A percentile compares a stretch with the other conserved stretches of the same genome.
Evolutionary conservation across 2,329 filamentous ascomycete genomes (phyloP).

Genomic region (Leptodontidium sp.): DNA sequence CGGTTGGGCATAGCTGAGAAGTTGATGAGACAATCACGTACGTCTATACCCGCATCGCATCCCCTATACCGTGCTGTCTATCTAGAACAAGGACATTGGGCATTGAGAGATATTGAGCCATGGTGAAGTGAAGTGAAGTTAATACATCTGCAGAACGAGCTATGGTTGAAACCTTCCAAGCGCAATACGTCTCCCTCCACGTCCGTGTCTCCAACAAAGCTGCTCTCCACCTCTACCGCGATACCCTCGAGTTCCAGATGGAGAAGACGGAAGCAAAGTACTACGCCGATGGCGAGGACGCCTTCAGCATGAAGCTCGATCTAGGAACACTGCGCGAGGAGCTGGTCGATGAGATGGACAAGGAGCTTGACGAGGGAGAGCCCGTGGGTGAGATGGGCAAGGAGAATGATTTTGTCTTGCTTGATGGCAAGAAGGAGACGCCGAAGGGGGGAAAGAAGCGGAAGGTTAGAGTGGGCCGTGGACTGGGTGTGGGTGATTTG

Average conservation of each 20-base stretch:
- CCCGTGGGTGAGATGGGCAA: conserved; percentile 70
- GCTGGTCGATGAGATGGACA: conserved; percentile 58
- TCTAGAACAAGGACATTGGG: too few species aligned
- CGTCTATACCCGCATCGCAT: conserved; percentile 49
- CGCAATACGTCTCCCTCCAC: conserved; percentile 93
- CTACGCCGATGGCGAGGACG: conserved; percentile 98
- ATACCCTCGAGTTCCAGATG: conserved; percentile 88
- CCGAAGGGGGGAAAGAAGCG: conserved; percentile 72
- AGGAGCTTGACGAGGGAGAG: conserved; percentile 71
- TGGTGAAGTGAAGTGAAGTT: background rate
- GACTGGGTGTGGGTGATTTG: conserved; percentile 79
- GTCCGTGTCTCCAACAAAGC: conserved; percentile 94
- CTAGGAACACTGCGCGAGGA: conserved; percentile 65
- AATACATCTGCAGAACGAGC: conserved; percentile 72
- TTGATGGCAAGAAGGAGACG: conserved; percentile 51
- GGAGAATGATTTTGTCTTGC: conserved; percentile 52
- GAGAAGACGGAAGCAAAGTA: conserved; percentile 89
- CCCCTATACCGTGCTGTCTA: background rate
- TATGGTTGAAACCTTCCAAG: conserved; percentile 95
- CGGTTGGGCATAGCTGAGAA: conserved; percentile 94
- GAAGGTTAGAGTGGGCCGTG: conserved; percentile 85
- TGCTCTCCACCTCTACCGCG: conserved; percentile 89
- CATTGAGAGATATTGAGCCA: too few species aligned
- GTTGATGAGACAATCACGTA: conserved; percentile 95
- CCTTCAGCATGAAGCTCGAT: conserved; percentile 92